Percentiles rank a stretch among this genome's conserved stretches.
These are phyloP conservation scores for Yamadazyma blattariae DNA, from an alignment of 1,139 yeast genomes.

Conservation along the genomic window DNA sequence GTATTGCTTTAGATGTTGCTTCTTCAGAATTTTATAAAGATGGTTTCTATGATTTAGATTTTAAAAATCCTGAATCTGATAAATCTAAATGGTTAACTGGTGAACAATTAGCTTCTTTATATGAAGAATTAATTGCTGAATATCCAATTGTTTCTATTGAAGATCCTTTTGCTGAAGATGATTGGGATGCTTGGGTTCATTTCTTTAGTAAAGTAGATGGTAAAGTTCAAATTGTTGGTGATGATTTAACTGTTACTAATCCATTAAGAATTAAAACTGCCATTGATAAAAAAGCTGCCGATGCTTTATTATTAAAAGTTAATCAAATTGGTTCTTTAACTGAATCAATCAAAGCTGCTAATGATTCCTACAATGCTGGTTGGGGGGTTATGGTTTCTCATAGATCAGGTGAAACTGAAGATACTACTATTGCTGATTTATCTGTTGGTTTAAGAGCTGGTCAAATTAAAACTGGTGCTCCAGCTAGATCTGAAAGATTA, in stretches of 20 bases:
- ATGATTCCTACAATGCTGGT: slow-evolving; percentile 84
- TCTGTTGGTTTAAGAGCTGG: slow-evolving; percentile 96
- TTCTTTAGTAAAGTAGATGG: slow-evolving; percentile 69
- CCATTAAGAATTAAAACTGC: slow-evolving; percentile 90
- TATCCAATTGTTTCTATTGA: slow-evolving; percentile 97
- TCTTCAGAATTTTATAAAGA: slow-evolving; percentile 96
- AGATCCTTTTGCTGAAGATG: slow-evolving; percentile 98
- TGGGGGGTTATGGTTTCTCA: slow-evolving; percentile 99
- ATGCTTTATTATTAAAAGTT: slow-evolving; percentile 91
- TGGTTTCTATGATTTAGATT: slow-evolving; percentile 94
- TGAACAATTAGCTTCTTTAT: slow-evolving; percentile 78
- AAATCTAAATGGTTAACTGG: slow-evolving; percentile 86
- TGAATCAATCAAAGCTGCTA: slow-evolving; percentile 91
- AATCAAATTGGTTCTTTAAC: slow-evolving; percentile 92
- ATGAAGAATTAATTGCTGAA: slow-evolving; percentile 71
- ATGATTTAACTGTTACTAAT: slow-evolving; percentile 97
- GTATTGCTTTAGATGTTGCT: slow-evolving; percentile 92
- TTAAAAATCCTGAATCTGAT: slow-evolving; percentile 93
- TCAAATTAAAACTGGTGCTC: slow-evolving; percentile 99
- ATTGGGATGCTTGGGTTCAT: slow-evolving; percentile 96
- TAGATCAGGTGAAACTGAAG: slow-evolving; percentile 99
- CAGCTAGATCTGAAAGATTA: slow-evolving; percentile 98
- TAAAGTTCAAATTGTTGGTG: slow-evolving; percentile 87
- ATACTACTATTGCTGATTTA: slow-evolving; percentile 94
- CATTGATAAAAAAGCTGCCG: slow-evolving; percentile 90